These are phyloP conservation scores for Dorcoceras hygrometricum DNA, from an alignment of 257 asterid species.

Conservation along the genomic window DNA sequence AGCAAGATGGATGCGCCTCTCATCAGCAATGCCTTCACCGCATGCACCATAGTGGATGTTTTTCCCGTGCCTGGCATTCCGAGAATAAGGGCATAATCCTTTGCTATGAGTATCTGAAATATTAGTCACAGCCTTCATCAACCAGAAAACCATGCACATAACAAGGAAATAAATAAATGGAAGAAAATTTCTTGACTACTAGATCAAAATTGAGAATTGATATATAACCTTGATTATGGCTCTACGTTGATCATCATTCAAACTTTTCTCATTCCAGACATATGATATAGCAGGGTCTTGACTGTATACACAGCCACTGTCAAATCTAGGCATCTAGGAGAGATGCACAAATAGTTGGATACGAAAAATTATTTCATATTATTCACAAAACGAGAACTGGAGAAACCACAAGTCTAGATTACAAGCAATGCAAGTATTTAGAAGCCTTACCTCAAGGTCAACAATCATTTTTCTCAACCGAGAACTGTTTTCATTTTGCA, in stretches of 20 bases:
- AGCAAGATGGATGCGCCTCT: constrained; percentile 98
- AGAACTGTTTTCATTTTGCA: constrained; percentile 66
- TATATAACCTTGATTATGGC: constrained; percentile 79
- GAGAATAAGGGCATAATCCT: constrained; percentile 85
- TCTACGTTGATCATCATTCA: constrained; percentile 92
- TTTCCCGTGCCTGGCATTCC: constrained; percentile 99
- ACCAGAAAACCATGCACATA: constrained; percentile 15
- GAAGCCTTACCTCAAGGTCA: constrained; percentile 72
- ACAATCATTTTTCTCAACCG: constrained; percentile 79
- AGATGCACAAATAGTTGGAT: constrained; percentile 25
- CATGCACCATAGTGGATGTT: constrained; percentile 97
- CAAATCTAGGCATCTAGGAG: constrained; percentile 84
- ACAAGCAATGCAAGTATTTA: not conserved
- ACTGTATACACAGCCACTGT: constrained; percentile 78
- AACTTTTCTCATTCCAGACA: constrained; percentile 68
- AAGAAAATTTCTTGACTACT: constrained; percentile 6
- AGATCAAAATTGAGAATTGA: constrained; percentile 11
- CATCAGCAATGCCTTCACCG: constrained; percentile 91
- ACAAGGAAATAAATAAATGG: not conserved
- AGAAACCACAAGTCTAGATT: not conserved
- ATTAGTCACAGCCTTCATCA: constrained; percentile 26
- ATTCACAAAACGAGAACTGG: constrained; percentile 20
- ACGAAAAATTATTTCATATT: constrained; percentile 5
- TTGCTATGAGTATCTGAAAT: constrained; percentile 82
- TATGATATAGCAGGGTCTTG: constrained; percentile 96